Evolutionary conservation across 768 basidiomycete genomes (phyloP), one percentile per base, ranked within the genome.

Genomic region (Leccinum uliginosum): DNA sequence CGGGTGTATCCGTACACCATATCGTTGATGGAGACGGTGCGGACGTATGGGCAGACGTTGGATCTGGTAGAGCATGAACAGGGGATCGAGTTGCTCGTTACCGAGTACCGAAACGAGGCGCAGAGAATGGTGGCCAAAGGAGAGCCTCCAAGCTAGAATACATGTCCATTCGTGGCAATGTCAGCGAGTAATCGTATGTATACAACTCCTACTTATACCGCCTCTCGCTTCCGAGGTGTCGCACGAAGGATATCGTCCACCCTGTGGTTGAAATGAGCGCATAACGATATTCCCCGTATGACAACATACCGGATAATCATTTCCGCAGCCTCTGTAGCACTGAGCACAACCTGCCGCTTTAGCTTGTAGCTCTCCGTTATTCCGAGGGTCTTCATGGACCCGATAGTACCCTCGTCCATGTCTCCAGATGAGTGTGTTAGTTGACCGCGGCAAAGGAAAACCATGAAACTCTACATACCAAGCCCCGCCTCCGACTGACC

Each of bases 351-450:
- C 73, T 98, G 95, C 40, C 87, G 80, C 77, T 99, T 99, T 61
- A 99, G 79, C 78, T 98, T 98, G 76, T 93, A 99, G 64, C 91
- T 94, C 76, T 99, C 96, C 0, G 95, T 98, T 35, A 99, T 75
- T 30, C 97, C 97, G 11, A 96, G 77, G 49, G 84, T 73, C 63
- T 73, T 79, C 97, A 99, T 98, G 7, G 92, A 94, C 0, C 82
- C 93, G 54, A 99, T 86, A 1, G 76, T 73, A 3, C 92, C 96
- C 46, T 84, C 67, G 30, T 93, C 83, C 94, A 99, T 95, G 68
- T 98, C 96, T 93, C 3, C 35, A 69, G 3, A 6, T 0, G 7
- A 5, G 1, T 27, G 34, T 24, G 34, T 19, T 43, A 29, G 44
- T 59, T 45, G 60, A 15, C 9, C 49, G 47, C 10, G 50, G 21